These are phyloP conservation scores for Fusarium sp. DNA, from an alignment of 2,329 filamentous ascomycete species.

Conservation along the genomic window DNA sequence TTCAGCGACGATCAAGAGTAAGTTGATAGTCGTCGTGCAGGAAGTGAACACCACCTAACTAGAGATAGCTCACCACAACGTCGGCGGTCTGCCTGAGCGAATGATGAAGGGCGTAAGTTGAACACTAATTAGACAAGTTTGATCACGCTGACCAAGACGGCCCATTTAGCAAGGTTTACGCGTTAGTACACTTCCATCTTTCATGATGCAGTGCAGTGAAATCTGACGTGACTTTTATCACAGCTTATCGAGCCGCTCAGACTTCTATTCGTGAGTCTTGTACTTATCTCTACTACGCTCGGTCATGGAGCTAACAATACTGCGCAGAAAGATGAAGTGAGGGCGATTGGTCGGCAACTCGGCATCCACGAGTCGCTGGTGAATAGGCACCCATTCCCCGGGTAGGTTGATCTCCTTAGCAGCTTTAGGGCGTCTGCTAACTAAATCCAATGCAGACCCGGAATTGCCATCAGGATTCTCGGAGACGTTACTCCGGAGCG, in stretches of 20 bases:
- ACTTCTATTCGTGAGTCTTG: background rate
- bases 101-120: background rate
- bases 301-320: background rate
- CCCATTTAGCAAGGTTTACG: background rate
- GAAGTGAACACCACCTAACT: background rate
- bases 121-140: background rate
- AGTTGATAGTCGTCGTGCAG: background rate
- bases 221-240: background rate
- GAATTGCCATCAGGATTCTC: background rate
- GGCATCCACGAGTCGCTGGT: background rate
- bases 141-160: background rate
- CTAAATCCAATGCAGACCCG: background rate
- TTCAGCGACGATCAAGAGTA: background rate
- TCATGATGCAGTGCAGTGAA: background rate
- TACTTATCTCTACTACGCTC: background rate
- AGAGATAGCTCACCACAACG: background rate
- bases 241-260: background rate
- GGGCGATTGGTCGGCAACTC: background rate
- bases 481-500: background rate
- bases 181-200: background rate
- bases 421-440: background rate
- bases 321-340: background rate
- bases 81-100: background rate
- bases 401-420: background rate
- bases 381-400: background rate